A percentile compares a stretch with the other conserved stretches of the same genome.
These are phyloP conservation scores for Ophiostoma ulmi DNA, from an alignment of 2,329 filamentous ascomycete genomes.

Conservation along the genomic window DNA sequence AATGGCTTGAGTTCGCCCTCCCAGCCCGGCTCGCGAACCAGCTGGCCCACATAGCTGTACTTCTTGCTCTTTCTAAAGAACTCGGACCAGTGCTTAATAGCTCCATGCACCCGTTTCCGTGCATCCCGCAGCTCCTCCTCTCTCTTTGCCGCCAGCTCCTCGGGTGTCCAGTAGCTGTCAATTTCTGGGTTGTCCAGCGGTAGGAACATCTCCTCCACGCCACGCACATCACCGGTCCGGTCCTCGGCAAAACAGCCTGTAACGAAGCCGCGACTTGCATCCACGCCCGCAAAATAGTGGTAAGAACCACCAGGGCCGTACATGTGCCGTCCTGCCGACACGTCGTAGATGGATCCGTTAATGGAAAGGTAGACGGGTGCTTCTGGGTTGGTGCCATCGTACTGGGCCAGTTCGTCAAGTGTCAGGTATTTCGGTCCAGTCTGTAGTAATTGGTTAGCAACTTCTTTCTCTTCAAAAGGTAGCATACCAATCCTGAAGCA, in stretches of 20 bases:
- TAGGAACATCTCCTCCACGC: constrained; percentile 80
- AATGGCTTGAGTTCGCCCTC: constrained; percentile 47
- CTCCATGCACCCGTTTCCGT: constrained; percentile 57
- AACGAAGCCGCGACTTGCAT: constrained; percentile 83
- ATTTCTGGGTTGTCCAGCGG: constrained; percentile 58
- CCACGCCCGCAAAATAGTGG: constrained; percentile 76
- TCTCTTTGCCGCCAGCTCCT: constrained; percentile 49
- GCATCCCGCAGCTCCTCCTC: constrained; percentile 63
- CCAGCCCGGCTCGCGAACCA: constrained; percentile 58
- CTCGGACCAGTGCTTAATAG: constrained; percentile 72
- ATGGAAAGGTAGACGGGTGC: constrained; percentile 87
- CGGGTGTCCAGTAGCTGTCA: constrained; percentile 53
- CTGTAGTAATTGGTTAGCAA: constrained; percentile 2
- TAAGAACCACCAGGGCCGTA: constrained; percentile 86
- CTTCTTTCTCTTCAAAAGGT: neutral
- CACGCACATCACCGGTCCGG: constrained; percentile 74
- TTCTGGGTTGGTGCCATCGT: constrained; percentile 69
- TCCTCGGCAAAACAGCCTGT: constrained; percentile 91
- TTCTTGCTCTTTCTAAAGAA: constrained; percentile 77
- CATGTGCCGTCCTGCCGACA: constrained; percentile 60
- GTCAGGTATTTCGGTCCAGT: constrained; percentile 65
- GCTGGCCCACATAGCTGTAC: constrained; percentile 74
- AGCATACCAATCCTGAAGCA: neutral
- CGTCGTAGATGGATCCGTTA: constrained; percentile 82
- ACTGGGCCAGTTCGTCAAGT: constrained; percentile 64